A percentile compares a stretch with the other conserved stretches of the same genome.
Evolutionary conservation across 306 rosid genomes (phyloP).

Genomic region (Trichosanthes truncata): DNA sequence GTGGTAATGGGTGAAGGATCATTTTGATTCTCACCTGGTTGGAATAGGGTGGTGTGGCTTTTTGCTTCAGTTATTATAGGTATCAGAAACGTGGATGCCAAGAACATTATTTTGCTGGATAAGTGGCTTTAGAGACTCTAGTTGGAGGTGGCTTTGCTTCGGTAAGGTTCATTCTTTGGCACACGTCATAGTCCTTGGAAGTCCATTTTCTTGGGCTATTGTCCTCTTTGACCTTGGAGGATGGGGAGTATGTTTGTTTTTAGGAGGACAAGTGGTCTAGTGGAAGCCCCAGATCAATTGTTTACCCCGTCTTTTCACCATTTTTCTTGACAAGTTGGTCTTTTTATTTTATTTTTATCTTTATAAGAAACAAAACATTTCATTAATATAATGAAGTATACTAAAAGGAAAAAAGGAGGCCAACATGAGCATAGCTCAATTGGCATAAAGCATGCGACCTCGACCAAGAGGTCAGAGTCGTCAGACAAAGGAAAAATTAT

Average conservation of each 20-base stretch:
- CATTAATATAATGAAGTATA: not conserved
- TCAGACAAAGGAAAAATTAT: too few relatives aligned
- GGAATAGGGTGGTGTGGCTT: not conserved
- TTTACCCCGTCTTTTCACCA: not conserved
- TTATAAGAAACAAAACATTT: not conserved
- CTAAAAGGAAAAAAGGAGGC: not conserved
- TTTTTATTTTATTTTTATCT: not conserved
- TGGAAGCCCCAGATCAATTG: not conserved
- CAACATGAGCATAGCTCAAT: too few relatives aligned
- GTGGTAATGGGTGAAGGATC: not conserved
- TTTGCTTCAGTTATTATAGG: not conserved
- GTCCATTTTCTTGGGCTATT: not conserved
- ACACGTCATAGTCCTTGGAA: not conserved
- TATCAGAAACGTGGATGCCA: not conserved
- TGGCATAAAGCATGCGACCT: too few relatives aligned
- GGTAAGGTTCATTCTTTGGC: not conserved
- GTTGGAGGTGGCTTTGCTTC: not conserved
- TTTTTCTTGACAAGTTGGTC: not conserved
- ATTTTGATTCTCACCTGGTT: not conserved
- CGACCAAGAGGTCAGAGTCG: too few relatives aligned
- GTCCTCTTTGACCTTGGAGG: not conserved
- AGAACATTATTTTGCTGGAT: not conserved
- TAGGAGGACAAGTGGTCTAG: not conserved
- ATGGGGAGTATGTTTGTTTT: not conserved
- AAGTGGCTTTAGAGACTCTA: not conserved